These are phyloP conservation scores for Candida sanyaensis DNA, from an alignment of 1,139 yeast genomes.

Conservation along the genomic window DNA sequence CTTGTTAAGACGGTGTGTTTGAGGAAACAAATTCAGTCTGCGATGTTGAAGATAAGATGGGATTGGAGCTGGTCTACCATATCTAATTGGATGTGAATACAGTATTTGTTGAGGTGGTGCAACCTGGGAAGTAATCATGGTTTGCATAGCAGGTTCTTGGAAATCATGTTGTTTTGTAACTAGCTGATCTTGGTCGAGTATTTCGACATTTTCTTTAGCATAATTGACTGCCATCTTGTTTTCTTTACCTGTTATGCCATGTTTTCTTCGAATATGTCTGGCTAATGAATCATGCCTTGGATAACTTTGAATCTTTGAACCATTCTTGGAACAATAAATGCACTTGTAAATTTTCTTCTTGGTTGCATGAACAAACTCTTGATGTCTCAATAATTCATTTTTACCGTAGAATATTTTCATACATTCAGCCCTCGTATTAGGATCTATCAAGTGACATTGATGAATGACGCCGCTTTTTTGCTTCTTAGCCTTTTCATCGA, in stretches of 20 bases:
- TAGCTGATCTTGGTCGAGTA: conserved; percentile 25
- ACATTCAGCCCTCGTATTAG: conserved; percentile 33
- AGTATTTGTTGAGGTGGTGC: conserved; percentile 1
- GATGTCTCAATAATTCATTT: conserved; percentile 47
- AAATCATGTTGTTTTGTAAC: conserved; percentile 7
- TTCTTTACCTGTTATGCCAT: conserved; percentile 49
- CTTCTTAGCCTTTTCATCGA: conserved; percentile 21
- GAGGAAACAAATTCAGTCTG: background rate
- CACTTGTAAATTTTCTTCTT: conserved; percentile 47
- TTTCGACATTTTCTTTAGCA: conserved; percentile 47
- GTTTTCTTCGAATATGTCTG: conserved; percentile 47
- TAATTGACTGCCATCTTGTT: conserved; percentile 49
- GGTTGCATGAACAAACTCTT: conserved; percentile 52
- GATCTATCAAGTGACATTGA: conserved; percentile 46
- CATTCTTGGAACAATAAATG: conserved; percentile 40
- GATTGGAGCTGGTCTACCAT: conserved; percentile 7
- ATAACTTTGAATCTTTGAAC: conserved; percentile 43
- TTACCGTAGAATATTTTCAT: conserved; percentile 47
- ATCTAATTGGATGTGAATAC: conserved; percentile 3
- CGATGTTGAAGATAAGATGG: conserved; percentile 1
- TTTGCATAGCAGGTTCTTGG: conserved; percentile 8
- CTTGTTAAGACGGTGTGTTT: background rate
- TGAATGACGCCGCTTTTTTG: conserved; percentile 36
- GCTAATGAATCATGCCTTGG: conserved; percentile 51
- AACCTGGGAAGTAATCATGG: background rate